phyloP scores from a whole-genome alignment of 2,329 filamentous ascomycete species.

The Alternaria atra region DNA sequence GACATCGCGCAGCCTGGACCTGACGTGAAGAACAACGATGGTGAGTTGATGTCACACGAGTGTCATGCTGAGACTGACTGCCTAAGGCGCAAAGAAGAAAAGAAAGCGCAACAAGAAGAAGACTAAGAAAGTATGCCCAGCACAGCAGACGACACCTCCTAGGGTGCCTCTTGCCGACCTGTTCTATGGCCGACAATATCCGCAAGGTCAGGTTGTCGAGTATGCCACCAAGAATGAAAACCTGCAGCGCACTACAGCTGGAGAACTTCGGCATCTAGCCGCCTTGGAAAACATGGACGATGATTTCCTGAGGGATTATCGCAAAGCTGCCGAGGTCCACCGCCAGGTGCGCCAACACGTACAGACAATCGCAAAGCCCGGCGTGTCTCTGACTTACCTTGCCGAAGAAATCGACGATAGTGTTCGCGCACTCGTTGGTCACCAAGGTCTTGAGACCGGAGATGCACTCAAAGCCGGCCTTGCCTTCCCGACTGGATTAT shows the following conservation, averaged over 20 bases:
- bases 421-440: slow-evolving; percentile 77
- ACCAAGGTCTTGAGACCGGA: slow-evolving; percentile 77
- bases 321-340: slow-evolving; percentile 85
- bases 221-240: slow-evolving; percentile 74
- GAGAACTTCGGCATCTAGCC: slow-evolving; percentile 78
- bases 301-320: slow-evolving; percentile 80
- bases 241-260: slow-evolving; percentile 76
- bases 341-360: slow-evolving; percentile 85
- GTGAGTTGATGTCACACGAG: slow-evolving; percentile 17
- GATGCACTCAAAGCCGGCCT: slow-evolving; percentile 81
- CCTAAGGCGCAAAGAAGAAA: slow-evolving; percentile 74
- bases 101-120: slow-evolving; percentile 73
- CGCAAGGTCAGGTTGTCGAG: slow-evolving; percentile 77
- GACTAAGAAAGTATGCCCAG: slow-evolving; percentile 66
- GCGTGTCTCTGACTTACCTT: slow-evolving; percentile 78
- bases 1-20: slow-evolving; percentile 52
- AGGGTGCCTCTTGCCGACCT: slow-evolving; percentile 74
- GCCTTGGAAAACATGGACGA: slow-evolving; percentile 73
- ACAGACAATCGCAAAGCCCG: slow-evolving; percentile 79
- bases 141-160: slow-evolving; percentile 76
- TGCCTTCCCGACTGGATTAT: slow-evolving; percentile 85
- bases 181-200: slow-evolving; percentile 74
- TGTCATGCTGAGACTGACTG: slow-evolving; percentile 14
- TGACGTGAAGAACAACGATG: slow-evolving; percentile 33
- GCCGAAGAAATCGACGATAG: slow-evolving; percentile 84